A percentile compares a stretch with the other conserved stretches of the same genome.
Conservation (phyloP, 768 basidiomycete genomes). For the Boletus tomentosulus region DNA sequence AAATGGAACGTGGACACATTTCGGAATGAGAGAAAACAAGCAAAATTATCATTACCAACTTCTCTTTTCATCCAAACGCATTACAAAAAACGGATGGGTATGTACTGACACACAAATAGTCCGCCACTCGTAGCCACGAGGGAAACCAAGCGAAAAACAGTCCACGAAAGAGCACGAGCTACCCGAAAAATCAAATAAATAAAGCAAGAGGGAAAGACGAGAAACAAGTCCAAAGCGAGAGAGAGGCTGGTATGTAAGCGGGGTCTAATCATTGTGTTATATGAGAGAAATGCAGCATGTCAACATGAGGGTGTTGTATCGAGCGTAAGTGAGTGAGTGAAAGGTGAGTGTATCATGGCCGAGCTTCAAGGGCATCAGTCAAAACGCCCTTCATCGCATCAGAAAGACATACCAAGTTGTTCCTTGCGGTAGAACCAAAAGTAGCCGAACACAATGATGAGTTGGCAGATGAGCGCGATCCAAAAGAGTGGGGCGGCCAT, state of each 20-base stretch:
- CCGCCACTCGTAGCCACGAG: background rate
- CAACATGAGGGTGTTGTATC: background rate
- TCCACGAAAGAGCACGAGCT: background rate
- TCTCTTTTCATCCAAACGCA: background rate
- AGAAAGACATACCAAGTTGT: slow-evolving; percentile 62
- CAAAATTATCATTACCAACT: too few relatives aligned
- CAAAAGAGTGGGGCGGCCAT: slow-evolving; percentile 86
- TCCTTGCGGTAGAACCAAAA: slow-evolving; percentile 98
- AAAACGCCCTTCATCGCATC: background rate
- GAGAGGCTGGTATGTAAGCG: background rate
- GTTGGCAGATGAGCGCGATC: slow-evolving; percentile 74
- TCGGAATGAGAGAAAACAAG: too few relatives aligned
- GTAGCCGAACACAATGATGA: slow-evolving; percentile 86
- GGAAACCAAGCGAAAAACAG: background rate
- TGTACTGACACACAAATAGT: too few relatives aligned
- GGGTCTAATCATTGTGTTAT: background rate
- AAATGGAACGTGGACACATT: too few relatives aligned
- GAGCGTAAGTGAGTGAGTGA: background rate
- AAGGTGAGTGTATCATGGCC: slow-evolving; percentile 14
- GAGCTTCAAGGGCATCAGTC: slow-evolving; percentile 13
- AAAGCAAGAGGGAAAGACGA: background rate
- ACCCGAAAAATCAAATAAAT: background rate
- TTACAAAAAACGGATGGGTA: background rate
- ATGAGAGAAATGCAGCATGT: background rate
- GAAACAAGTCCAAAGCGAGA: background rate